Conservation (phyloP, 176 grass and related monocot genomes). For the Aegilops tauschii region DNA sequence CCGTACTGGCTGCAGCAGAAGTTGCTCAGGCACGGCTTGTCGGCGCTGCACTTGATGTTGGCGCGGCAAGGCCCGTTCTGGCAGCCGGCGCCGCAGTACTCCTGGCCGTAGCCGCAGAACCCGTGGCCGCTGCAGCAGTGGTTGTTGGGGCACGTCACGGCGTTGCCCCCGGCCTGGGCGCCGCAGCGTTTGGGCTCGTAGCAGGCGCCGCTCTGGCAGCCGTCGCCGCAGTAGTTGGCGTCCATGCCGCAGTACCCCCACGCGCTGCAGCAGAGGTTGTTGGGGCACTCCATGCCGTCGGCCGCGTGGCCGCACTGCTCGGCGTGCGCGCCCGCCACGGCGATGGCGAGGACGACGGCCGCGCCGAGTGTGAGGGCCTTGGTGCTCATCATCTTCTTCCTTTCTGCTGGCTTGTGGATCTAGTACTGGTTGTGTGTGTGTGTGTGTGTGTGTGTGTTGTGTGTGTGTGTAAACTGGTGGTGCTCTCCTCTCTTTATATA, state of each 20-base stretch:
- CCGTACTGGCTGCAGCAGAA: background rate
- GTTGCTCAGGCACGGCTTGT: background rate
- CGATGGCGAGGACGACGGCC: background rate
- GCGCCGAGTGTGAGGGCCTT: background rate
- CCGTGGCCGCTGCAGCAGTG: background rate
- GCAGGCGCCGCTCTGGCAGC: background rate
- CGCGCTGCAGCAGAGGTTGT: background rate
- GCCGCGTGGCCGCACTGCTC: background rate
- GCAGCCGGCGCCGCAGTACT: background rate
- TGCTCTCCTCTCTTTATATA: background rate
- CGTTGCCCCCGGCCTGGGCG: background rate
- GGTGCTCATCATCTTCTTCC: background rate
- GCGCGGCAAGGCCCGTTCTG: background rate
- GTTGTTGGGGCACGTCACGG: background rate
- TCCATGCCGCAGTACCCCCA: background rate
- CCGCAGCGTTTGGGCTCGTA: background rate
- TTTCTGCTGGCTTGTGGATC: background rate
- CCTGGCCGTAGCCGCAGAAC: background rate
- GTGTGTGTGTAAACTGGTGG: background rate
- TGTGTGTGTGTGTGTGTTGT: background rate
- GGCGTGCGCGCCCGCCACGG: background rate
- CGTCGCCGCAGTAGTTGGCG: background rate
- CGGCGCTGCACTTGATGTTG: background rate
- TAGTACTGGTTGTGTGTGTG: background rate
- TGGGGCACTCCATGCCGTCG: background rate